These are phyloP conservation scores for Begonia peltatifolia DNA, from an alignment of 306 rosid genomes.

Conservation along the genomic window DNA sequence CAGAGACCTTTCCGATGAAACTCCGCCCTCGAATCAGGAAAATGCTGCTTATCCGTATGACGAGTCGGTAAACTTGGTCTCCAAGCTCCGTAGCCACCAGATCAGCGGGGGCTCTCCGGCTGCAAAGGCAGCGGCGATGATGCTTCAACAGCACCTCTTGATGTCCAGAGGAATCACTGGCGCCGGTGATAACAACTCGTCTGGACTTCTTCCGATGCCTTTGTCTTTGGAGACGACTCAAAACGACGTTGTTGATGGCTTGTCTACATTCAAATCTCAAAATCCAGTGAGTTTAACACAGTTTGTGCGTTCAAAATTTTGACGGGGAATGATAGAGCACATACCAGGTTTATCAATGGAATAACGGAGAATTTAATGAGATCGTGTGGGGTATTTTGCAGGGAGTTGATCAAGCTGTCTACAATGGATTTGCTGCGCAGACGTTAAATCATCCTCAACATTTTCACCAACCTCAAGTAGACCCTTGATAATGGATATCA, in stretches of 20 bases:
- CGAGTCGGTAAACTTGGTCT: constrained; percentile 20
- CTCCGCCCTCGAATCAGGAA: constrained; percentile 12
- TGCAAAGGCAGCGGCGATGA: constrained; percentile 16
- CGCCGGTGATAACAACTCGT: constrained; percentile 8
- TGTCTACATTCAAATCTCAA: constrained; percentile 32
- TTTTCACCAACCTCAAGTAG: constrained; percentile 42
- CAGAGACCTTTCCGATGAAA: constrained; percentile 10
- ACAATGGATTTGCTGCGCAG: constrained; percentile 24
- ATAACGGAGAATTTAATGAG: not conserved
- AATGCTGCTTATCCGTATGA: constrained; percentile 23
- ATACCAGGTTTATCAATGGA: not conserved
- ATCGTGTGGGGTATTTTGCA: constrained; percentile 8
- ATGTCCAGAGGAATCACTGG: constrained; percentile 13
- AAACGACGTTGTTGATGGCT: constrained; percentile 32
- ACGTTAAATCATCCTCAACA: constrained; percentile 27
- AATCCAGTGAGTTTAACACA: constrained; percentile 15
- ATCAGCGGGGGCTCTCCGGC: constrained; percentile 17
- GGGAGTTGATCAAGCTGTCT: constrained; percentile 36
- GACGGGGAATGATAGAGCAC: not conserved
- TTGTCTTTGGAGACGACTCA: constrained; percentile 12
- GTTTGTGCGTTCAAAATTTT: not conserved
- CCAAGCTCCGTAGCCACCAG: constrained; percentile 42
- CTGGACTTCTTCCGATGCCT: constrained; percentile 29
- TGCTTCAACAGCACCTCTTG: constrained; percentile 47
- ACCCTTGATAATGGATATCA: too few species aligned